Conservation (phyloP, 768 basidiomycete species). For the Mycena chlorophos region DNA sequence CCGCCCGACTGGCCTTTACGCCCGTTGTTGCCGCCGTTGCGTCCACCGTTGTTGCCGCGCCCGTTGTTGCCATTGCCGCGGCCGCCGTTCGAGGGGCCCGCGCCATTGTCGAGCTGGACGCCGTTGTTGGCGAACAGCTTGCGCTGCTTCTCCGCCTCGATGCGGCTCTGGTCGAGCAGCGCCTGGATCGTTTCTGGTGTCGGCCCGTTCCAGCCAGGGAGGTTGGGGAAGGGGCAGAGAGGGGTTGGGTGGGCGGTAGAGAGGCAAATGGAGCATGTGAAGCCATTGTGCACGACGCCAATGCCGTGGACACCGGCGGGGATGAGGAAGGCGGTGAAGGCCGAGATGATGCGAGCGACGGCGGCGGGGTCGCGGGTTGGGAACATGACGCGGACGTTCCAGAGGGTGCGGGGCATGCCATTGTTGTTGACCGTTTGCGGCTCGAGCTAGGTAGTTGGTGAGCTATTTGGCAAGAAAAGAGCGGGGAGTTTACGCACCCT, state of each 20-base stretch:
- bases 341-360: too few relatives aligned
- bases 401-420: too few relatives aligned
- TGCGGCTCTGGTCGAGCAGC: background rate
- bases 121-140: background rate
- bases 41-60: too few relatives aligned
- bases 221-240: background rate
- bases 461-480: too few relatives aligned
- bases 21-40: background rate
- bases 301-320: too few relatives aligned
- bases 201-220: conserved; percentile 2
- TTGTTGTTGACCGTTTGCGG: too few relatives aligned
- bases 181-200: conserved; percentile 8
- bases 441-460: too few relatives aligned
- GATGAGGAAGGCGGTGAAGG: too few relatives aligned
- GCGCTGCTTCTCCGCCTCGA: background rate
- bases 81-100: background rate
- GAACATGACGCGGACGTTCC: too few relatives aligned
- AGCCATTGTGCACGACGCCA: too few relatives aligned
- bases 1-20: background rate
- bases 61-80: background rate
- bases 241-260: conserved; percentile 7
- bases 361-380: too few relatives aligned
- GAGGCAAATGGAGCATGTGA: conserved; percentile 4
- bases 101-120: background rate
- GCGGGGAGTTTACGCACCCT: too few relatives aligned